Evolutionary conservation across 331 rosid genomes (phyloP), one percentile per base, ranked within the genome.

Genomic region (Ulmus americana): DNA sequence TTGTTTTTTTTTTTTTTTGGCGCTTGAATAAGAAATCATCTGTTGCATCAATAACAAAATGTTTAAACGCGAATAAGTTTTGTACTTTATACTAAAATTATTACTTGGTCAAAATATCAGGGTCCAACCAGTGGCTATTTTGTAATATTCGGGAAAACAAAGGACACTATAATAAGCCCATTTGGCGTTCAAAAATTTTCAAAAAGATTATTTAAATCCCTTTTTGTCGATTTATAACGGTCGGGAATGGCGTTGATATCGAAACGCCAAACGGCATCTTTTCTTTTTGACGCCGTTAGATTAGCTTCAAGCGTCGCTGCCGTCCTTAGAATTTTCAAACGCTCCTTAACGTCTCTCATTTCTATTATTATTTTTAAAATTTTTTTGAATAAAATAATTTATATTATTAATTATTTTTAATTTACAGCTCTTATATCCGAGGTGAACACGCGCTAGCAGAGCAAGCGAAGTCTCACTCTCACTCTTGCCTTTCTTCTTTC

Each of bases 171-270:
- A 40, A 1, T 9, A 70, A 61, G 10, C 70, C 48, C 73, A 56
- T 52, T 60, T 67, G n/a, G 55, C 14, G 75, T 82, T 73, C 66
- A 73, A 82, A 75, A 45, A 1, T 0, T 42, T 74, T 74, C 70
- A 60, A 70, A 77, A 64, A n/a, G 15, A 45, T 6, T 38, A 3
- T 51, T 63, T 10, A 59, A 61, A 54, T 15, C 11, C 3, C 54
- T 13, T 10, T 73, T 75, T 72, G 79, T 76, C 83, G 42, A 48
- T 59, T 77, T 70, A 62, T 77, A 88, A 88, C 95, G 90, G 95
- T 88, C 92, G 75, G 74, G 69, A 66, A 74, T 72, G 53, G 67
- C 71, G 10, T 28, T 28, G 35, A 28, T 28, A 69, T 45, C 43
- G 11, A 20, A 40, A 77, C 81, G 81, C 35, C 35, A 61, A 82